A percentile compares a stretch with the other conserved stretches of the same genome.
phyloP scores from a whole-genome alignment of 129 eudicot genomes.

The Centaurea solstitialis region DNA sequence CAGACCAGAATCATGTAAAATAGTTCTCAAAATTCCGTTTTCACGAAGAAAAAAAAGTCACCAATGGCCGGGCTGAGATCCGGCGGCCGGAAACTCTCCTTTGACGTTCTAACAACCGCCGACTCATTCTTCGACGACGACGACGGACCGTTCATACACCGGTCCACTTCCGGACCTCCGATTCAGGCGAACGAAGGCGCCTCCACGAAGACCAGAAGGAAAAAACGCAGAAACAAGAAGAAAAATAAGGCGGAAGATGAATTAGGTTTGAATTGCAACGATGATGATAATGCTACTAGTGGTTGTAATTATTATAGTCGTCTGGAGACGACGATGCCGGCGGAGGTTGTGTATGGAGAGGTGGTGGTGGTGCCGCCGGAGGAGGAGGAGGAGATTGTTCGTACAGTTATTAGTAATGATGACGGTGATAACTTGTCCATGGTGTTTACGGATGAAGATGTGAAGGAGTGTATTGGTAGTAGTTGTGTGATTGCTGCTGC shows the following conservation, averaged over 20 bases:
- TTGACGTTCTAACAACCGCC: constrained; percentile 40
- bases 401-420: not conserved
- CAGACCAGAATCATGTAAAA: not conserved
- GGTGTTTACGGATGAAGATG: constrained; percentile 35
- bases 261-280: not conserved
- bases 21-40: not conserved
- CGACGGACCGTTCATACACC: constrained; percentile 15
- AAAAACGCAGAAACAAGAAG: constrained; percentile 28
- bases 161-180: constrained; percentile 43
- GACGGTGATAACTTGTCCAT: not conserved
- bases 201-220: constrained; percentile 8
- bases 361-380: not conserved
- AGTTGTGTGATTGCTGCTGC: constrained; percentile 18
- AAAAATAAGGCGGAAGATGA: not conserved
- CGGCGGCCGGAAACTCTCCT: constrained; percentile 37
- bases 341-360: not conserved
- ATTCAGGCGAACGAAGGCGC: constrained; percentile 7
- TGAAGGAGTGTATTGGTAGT: constrained; percentile 30
- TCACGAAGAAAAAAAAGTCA: not conserved
- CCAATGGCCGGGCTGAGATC: constrained; percentile 37
- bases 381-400: not conserved
- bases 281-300: not conserved
- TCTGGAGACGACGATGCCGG: not conserved
- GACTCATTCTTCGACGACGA: constrained; percentile 24
- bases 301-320: not conserved